Evolutionary conservation across 345 rosid genomes (phyloP).

Genomic region (Arabidopsis arenosa): DNA sequence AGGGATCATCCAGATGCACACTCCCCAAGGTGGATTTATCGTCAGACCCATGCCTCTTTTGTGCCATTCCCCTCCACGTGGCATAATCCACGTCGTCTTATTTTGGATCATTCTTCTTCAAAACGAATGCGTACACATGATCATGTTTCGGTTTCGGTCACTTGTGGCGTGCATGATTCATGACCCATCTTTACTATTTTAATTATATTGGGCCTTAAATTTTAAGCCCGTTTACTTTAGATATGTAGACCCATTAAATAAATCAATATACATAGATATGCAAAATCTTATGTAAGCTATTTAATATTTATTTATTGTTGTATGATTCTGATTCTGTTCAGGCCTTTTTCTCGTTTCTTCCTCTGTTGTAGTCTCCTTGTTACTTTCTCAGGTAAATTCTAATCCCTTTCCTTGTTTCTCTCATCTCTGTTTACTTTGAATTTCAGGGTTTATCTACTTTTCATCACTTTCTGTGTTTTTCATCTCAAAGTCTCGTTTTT

Average conservation of each 20-base stretch:
- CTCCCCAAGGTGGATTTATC: conserved; percentile 29
- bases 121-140: conserved; percentile 21
- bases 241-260: not conserved
- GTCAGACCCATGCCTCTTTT: conserved; percentile 42
- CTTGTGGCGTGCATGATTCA: conserved; percentile 29
- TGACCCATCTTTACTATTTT: not conserved
- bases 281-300: conserved; percentile 1
- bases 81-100: conserved; percentile 31
- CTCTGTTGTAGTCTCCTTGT: conserved; percentile 23
- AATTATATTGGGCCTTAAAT: conserved; percentile 8
- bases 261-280: not conserved
- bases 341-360: conserved; percentile 6
- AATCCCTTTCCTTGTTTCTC: conserved; percentile 13
- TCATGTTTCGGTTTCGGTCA: conserved; percentile 18
- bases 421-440: not conserved
- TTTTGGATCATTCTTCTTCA: conserved; percentile 28
- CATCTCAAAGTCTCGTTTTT: conserved; percentile 30
- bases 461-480: not conserved
- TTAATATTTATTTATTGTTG: conserved; percentile 5
- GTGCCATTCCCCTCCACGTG: conserved; percentile 37
- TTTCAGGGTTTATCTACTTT: conserved; percentile 16
- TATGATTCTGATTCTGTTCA: conserved; percentile 16
- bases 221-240: conserved; percentile 1
- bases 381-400: conserved; percentile 25
- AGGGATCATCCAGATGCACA: conserved; percentile 40